phyloP scores from a whole-genome alignment of 2,329 filamentous ascomycete genomes.

The Pseudocercospora eumusae region DNA sequence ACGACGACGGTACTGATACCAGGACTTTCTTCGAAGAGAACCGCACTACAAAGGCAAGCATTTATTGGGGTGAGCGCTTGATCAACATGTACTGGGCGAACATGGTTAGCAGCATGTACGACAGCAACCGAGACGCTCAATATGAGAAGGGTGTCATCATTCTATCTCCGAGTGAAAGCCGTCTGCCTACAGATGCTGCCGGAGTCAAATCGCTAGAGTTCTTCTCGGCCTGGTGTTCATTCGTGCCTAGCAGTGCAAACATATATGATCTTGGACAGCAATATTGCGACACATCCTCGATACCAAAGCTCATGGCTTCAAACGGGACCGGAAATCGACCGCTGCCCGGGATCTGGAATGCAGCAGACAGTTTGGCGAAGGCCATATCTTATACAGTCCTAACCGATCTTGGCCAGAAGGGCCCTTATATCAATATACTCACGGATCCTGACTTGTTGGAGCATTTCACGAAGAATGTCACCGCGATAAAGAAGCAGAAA shows the following conservation, averaged over 20 bases:
- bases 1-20: background rate
- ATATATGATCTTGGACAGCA: background rate
- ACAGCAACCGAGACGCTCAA: background rate
- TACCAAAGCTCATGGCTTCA: background rate
- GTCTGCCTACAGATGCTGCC: background rate
- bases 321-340: background rate
- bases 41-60: background rate
- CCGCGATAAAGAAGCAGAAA: background rate
- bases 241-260: background rate
- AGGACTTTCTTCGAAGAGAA: background rate
- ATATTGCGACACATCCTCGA: background rate
- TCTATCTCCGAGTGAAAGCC: background rate
- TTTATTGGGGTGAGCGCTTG: background rate
- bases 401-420: slow-evolving; percentile 8
- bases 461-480: slow-evolving; percentile 27
- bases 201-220: background rate
- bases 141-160: background rate
- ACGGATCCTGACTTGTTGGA: slow-evolving; percentile 10
- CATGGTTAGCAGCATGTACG: background rate
- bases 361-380: slow-evolving; percentile 10
- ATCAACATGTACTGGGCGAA: background rate
- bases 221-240: background rate
- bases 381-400: background rate
- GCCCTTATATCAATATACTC: slow-evolving; percentile 18
- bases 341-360: background rate